Evolutionary conservation across 1,139 yeast species (phyloP).

Genomic region (Maudiozyma humilis): DNA sequence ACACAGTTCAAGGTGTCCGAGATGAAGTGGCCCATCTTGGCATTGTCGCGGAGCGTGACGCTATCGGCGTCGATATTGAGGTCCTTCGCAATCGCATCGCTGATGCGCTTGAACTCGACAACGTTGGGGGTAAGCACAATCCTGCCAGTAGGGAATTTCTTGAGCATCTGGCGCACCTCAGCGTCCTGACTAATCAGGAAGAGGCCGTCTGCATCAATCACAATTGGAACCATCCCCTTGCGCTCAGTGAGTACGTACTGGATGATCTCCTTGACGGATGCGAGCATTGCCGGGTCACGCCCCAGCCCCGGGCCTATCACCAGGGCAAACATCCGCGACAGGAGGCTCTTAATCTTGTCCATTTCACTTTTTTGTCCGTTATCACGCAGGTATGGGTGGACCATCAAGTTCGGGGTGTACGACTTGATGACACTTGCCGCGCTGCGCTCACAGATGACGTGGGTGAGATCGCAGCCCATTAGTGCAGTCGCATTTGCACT

Average conservation of each 20-base stretch:
- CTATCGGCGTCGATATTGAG: conserved; percentile 3
- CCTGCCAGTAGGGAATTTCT: conserved; percentile 40
- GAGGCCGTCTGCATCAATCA: conserved; percentile 86
- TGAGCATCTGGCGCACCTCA: conserved; percentile 32
- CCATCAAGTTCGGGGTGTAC: conserved; percentile 91
- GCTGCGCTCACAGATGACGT: conserved; percentile 67
- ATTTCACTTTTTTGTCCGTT: conserved; percentile 32
- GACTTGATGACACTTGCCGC: conserved; percentile 80
- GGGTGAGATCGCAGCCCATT: conserved; percentile 84
- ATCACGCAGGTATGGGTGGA: conserved; percentile 67
- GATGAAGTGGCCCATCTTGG: conserved; percentile 36
- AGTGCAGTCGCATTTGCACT: conserved; percentile 77
- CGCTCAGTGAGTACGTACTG: conserved; percentile 33
- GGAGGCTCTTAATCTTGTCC: conserved; percentile 46
- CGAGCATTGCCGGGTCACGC: conserved; percentile 61
- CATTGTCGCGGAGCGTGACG: conserved; percentile 12
- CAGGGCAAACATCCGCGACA: conserved; percentile 67
- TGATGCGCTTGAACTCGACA: conserved; percentile 68
- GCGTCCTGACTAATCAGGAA: conserved; percentile 35
- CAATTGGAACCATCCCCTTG: conserved; percentile 48
- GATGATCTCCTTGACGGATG: conserved; percentile 50
- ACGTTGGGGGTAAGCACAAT: conserved; percentile 77
- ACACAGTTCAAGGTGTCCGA: conserved; percentile 54
- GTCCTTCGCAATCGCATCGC: conserved; percentile 34
- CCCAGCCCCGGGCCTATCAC: conserved; percentile 95